These are phyloP conservation scores for Dacryopinax primogenitus DNA, from an alignment of 768 basidiomycete species.

Conservation along the genomic window DNA sequence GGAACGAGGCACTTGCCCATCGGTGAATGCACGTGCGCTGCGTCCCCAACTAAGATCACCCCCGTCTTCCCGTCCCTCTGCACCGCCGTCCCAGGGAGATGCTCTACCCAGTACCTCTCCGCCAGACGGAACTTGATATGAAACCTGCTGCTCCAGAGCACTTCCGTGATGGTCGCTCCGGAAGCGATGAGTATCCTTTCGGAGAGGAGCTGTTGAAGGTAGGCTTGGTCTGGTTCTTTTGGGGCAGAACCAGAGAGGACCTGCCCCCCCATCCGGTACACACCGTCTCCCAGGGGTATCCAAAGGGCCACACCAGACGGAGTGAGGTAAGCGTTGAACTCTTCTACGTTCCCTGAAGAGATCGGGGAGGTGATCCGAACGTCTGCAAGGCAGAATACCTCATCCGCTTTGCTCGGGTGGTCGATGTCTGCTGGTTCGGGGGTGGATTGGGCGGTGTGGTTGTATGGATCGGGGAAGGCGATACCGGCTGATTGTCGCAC, in stretches of 20 bases:
- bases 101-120: background rate
- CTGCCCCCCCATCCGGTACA: background rate
- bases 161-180: background rate
- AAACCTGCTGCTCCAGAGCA: background rate
- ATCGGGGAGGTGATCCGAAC: background rate
- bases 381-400: slow-evolving; percentile 1
- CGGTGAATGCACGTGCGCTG: slow-evolving; percentile 44
- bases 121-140: background rate
- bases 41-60: slow-evolving; percentile 33
- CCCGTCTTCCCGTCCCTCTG: background rate
- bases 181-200: background rate
- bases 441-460: background rate
- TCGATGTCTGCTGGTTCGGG: background rate
- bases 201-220: background rate
- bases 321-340: background rate
- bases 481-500: slow-evolving; percentile 34
- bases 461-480: slow-evolving; percentile 33
- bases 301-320: background rate
- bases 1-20: too few species aligned
- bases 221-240: background rate
- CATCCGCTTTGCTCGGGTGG: background rate
- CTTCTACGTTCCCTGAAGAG: too few species aligned
- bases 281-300: background rate
- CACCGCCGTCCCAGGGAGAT: background rate
- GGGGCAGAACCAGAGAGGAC: background rate